phyloP scores from a whole-genome alignment of 805 yeast genomes.

The Yamadazyma takamatsuzukensis region DNA sequence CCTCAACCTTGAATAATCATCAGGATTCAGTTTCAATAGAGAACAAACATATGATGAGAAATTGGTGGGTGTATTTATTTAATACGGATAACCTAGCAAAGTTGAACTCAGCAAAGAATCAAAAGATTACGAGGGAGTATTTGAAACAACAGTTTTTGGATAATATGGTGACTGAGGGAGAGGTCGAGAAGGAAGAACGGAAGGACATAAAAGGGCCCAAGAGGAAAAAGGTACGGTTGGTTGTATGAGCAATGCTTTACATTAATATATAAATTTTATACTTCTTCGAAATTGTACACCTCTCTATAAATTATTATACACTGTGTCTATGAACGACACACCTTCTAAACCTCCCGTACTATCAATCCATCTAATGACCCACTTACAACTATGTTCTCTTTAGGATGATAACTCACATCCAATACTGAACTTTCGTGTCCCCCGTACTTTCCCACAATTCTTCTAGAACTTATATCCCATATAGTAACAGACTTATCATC shows the following conservation, averaged over 20 bases:
- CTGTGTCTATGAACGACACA: neutral
- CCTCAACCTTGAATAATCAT: constrained; percentile 9
- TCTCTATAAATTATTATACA: neutral
- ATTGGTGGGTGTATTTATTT: constrained; percentile 29
- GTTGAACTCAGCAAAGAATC: constrained; percentile 19
- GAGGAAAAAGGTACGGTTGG: constrained; percentile 18
- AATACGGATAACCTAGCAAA: constrained; percentile 27
- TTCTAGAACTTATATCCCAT: constrained; percentile 58
- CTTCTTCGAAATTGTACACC: neutral
- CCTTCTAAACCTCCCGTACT: constrained; percentile 33
- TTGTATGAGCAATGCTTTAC: too few relatives aligned
- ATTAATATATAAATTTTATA: constrained; percentile 5
- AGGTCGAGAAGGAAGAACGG: constrained; percentile 6
- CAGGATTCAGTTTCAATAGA: constrained; percentile 8
- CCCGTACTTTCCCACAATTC: constrained; percentile 42
- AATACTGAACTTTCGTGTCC: constrained; percentile 65
- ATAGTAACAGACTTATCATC: constrained; percentile 53
- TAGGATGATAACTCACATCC: constrained; percentile 56
- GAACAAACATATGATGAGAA: constrained; percentile 6
- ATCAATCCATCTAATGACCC: constrained; percentile 58
- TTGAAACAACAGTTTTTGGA: constrained; percentile 18
- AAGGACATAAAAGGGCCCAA: constrained; percentile 5
- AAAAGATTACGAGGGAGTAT: constrained; percentile 16
- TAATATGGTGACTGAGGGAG: constrained; percentile 10
- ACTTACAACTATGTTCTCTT: constrained; percentile 37